Conservation (phyloP, 116 monocot genomes). For the Papilionanthe hybrid region DNA sequence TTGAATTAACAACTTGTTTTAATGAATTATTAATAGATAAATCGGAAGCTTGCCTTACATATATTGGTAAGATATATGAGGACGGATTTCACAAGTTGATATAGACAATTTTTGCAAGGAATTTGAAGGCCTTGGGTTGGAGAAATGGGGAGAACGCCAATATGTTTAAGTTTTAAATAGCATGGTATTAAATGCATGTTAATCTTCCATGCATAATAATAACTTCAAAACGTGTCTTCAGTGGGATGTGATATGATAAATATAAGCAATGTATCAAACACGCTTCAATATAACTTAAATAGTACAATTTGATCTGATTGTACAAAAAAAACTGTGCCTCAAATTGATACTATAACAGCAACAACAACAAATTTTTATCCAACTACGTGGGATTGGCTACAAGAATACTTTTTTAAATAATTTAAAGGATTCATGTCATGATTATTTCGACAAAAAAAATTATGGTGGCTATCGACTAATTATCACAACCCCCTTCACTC, state of each 20-base stretch:
- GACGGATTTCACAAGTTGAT: not conserved
- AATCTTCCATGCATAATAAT: too few relatives aligned
- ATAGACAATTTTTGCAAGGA: not conserved
- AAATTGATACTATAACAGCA: not conserved
- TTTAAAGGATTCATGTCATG: too few relatives aligned
- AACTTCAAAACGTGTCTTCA: too few relatives aligned
- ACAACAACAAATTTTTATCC: not conserved
- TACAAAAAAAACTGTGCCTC: not conserved
- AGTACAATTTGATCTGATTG: not conserved
- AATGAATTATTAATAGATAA: not conserved
- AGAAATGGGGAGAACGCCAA: not conserved
- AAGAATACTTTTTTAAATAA: too few relatives aligned
- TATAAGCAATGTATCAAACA: conserved; percentile 1
- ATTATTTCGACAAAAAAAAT: too few relatives aligned
- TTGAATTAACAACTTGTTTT: not conserved
- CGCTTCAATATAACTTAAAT: not conserved
- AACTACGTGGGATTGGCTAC: too few relatives aligned
- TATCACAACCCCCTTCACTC: too few relatives aligned
- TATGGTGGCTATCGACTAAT: too few relatives aligned
- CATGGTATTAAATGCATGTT: not conserved
- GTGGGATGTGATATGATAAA: not conserved
- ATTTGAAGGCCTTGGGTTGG: not conserved
- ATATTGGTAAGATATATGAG: not conserved
- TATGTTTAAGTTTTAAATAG: not conserved
- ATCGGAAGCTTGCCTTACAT: not conserved